Percentiles rank a stretch among this genome's conserved stretches.
phyloP scores from a whole-genome alignment of 1,284 basidiomycete genomes.

The Ganoderma lucidum region DNA sequence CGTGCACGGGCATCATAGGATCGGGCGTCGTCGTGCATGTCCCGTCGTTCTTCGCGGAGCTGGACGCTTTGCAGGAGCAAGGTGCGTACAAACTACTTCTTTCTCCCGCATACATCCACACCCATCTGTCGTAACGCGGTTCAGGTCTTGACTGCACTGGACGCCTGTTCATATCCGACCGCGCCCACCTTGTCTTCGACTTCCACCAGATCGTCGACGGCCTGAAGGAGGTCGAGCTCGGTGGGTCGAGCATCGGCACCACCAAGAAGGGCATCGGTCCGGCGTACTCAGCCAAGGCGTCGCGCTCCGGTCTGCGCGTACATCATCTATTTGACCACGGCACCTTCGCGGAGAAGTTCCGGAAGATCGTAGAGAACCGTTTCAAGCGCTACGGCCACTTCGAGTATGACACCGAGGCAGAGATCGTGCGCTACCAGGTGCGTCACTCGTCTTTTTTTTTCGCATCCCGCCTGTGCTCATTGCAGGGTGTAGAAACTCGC shows the following conservation, averaged over 20 bases:
- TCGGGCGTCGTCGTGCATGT: conserved; percentile 95
- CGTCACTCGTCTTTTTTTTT: conserved; percentile 16
- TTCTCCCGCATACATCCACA: background rate
- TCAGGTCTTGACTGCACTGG: conserved; percentile 87
- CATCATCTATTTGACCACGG: conserved; percentile 95
- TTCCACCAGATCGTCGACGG: conserved; percentile 99
- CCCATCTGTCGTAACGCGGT: background rate
- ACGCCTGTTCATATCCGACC: conserved; percentile 93
- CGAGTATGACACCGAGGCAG: conserved; percentile 98
- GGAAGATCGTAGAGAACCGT: conserved; percentile 94
- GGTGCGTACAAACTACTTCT: conserved; percentile 55
- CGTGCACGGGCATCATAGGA: conserved; percentile 90
- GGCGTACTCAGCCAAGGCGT: conserved; percentile 98
- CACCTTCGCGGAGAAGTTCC: conserved; percentile 91
- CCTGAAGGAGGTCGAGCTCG: conserved; percentile 96
- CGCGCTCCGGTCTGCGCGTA: conserved; percentile 93
- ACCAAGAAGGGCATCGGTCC: conserved; percentile 99
- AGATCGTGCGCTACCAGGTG: conserved; percentile 93
- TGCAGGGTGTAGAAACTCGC: conserved; percentile 60
- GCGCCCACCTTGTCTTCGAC: conserved; percentile 97
- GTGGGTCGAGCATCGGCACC: conserved; percentile 94
- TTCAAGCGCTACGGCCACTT: conserved; percentile 99
- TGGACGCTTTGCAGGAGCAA: conserved; percentile 88
- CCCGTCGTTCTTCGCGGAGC: conserved; percentile 94
- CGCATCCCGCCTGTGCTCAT: conserved; percentile 4